phyloP scores from a whole-genome alignment of 345 rosid genomes.

The Fremontodendron californicum region DNA sequence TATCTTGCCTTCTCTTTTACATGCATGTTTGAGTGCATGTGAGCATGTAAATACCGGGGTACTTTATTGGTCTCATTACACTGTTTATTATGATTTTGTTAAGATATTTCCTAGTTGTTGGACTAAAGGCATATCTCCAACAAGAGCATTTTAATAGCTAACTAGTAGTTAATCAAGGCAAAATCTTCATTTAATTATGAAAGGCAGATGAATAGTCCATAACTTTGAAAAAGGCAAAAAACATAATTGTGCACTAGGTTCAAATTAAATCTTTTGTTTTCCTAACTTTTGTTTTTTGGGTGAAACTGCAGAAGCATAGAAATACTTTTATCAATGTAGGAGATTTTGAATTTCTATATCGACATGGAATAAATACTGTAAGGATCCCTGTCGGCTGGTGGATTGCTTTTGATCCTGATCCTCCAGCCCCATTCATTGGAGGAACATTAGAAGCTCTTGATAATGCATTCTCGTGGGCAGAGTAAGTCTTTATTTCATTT shows the following conservation, averaged over 20 bases:
- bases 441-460: slow-evolving; percentile 68
- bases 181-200: background rate
- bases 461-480: slow-evolving; percentile 66
- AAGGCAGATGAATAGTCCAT: background rate
- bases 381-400: slow-evolving; percentile 82
- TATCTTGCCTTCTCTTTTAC: background rate
- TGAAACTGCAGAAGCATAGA: slow-evolving; percentile 52
- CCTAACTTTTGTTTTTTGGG: background rate
- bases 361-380: slow-evolving; percentile 62
- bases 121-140: background rate
- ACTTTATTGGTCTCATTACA: background rate
- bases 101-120: slow-evolving; percentile 9
- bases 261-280: background rate
- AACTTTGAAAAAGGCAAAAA: background rate
- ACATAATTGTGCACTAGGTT: background rate
- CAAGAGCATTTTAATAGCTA: background rate
- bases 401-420: slow-evolving; percentile 69
- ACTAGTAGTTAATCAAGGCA: background rate
- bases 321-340: slow-evolving; percentile 51
- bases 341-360: slow-evolving; percentile 55
- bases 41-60: background rate
- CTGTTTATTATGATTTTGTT: background rate
- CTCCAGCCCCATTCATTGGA: slow-evolving; percentile 65
- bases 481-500: slow-evolving; percentile 41
- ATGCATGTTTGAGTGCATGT: background rate